Percentiles rank a stretch among this genome's conserved stretches.
phyloP scores from a whole-genome alignment of 2,329 filamentous ascomycete species.

The Aureobasidium lini region DNA sequence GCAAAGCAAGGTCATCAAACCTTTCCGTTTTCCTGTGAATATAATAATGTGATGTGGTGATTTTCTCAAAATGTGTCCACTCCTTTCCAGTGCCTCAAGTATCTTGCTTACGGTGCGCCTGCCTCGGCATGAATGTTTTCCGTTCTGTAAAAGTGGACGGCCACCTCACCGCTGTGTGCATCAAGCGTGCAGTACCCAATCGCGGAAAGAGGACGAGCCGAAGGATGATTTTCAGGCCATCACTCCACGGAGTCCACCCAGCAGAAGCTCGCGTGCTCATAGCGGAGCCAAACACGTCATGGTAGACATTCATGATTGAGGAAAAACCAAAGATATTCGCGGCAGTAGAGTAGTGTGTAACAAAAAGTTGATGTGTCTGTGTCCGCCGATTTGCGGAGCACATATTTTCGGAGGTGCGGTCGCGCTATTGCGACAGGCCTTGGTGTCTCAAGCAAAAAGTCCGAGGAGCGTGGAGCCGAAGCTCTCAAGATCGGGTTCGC shows the following conservation, averaged over 20 bases:
- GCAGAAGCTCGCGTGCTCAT: background rate
- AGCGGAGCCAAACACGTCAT: background rate
- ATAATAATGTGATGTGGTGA: background rate
- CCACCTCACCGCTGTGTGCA: background rate
- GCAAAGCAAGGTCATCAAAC: conserved; percentile 15
- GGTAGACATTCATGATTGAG: background rate
- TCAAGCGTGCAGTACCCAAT: background rate
- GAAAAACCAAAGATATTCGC: background rate
- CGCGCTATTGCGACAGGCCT: background rate
- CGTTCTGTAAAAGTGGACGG: background rate
- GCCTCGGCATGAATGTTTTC: too few relatives aligned
- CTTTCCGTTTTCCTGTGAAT: background rate
- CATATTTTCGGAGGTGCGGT: background rate
- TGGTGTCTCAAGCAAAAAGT: background rate
- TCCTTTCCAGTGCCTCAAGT: background rate
- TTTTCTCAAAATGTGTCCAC: background rate
- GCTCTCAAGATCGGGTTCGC: background rate
- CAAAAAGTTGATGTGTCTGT: background rate
- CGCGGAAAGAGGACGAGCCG: background rate
- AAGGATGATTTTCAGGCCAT: background rate
- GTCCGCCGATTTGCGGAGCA: conserved; percentile 4
- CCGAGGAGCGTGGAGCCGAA: conserved; percentile 11
- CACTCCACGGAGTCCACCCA: background rate
- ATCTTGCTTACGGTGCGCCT: background rate
- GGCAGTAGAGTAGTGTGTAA: background rate